Conservation (phyloP, 2,329 filamentous ascomycete genomes). For the Fusarium sulawesiense region DNA sequence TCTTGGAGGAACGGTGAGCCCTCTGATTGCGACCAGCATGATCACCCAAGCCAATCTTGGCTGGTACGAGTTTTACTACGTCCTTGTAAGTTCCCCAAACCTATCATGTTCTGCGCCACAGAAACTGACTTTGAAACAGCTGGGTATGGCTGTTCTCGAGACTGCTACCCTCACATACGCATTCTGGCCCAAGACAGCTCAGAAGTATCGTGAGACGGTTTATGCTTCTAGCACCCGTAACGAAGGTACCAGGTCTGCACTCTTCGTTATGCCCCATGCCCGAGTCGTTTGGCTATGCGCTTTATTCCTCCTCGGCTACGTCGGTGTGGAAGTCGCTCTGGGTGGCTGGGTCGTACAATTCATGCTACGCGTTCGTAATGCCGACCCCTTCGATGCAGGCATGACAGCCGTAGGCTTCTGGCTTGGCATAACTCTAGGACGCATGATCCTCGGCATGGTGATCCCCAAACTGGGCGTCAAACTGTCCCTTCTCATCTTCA, state of each 20-base stretch:
- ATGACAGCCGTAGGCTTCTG: conserved; percentile 84
- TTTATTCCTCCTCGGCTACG: conserved; percentile 79
- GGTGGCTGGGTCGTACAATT: conserved; percentile 90
- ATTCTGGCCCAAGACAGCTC: conserved; percentile 72
- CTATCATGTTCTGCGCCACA: rapidly evolving
- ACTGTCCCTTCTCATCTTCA: conserved; percentile 68
- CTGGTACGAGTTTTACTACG: conserved; percentile 80
- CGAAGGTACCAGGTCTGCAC: conserved; percentile 37
- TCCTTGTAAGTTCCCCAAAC: conserved; percentile 48
- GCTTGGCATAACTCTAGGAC: conserved; percentile 80
- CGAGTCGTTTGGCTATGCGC: conserved; percentile 75
- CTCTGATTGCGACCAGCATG: conserved; percentile 76
- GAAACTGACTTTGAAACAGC: neutral
- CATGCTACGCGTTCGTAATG: conserved; percentile 79
- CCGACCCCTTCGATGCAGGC: conserved; percentile 73
- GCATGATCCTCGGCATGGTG: conserved; percentile 48
- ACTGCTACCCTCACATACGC: conserved; percentile 56
- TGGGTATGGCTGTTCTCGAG: conserved; percentile 9
- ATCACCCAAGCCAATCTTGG: conserved; percentile 68
- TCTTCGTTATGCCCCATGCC: conserved; percentile 57
- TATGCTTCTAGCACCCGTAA: conserved; percentile 40
- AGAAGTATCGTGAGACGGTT: conserved; percentile 58
- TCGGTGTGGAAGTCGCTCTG: conserved; percentile 79
- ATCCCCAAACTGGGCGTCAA: conserved; percentile 75
- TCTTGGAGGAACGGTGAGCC: conserved; percentile 73